A percentile compares a stretch with the other conserved stretches of the same genome.
Evolutionary conservation across 2,329 filamentous ascomycete genomes (phyloP).

Genomic region (Cladophialophora bantiana): DNA sequence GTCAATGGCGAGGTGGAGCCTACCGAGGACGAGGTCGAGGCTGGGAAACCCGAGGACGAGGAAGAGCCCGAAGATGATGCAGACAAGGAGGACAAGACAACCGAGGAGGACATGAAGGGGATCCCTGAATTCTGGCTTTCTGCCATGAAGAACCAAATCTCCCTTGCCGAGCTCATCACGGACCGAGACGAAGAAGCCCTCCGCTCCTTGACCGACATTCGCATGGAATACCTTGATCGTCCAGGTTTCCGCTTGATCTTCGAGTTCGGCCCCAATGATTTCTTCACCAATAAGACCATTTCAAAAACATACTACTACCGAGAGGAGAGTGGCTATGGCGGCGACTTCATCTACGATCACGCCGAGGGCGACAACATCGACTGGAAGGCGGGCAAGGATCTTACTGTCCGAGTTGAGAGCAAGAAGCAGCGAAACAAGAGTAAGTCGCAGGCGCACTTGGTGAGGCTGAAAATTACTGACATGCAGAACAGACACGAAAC

Average conservation of each 20-base stretch:
- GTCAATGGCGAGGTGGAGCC: slow-evolving; percentile 88
- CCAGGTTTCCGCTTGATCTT: slow-evolving; percentile 98
- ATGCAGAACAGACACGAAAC: slow-evolving; percentile 81
- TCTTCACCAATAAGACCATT: slow-evolving; percentile 95
- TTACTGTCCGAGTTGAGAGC: slow-evolving; percentile 94
- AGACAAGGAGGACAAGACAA: slow-evolving; percentile 59
- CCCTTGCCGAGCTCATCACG: slow-evolving; percentile 97
- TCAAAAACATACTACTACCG: slow-evolving; percentile 99
- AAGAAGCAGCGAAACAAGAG: slow-evolving; percentile 99
- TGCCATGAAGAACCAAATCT: slow-evolving; percentile 99
- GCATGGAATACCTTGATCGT: slow-evolving; percentile 99
- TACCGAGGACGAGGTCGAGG: slow-evolving; percentile 82
- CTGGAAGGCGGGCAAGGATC: slow-evolving; percentile 91
- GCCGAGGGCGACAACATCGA: slow-evolving; percentile 98
- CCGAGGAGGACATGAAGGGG: slow-evolving; percentile 67
- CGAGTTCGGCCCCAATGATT: slow-evolving; percentile 93
- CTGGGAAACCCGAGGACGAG: slow-evolving; percentile 81
- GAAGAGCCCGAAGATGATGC: slow-evolving; percentile 66
- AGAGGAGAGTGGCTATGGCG: slow-evolving; percentile 97
- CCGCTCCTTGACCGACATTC: slow-evolving; percentile 87
- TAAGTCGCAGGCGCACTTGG: slow-evolving; percentile 58
- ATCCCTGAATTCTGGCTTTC: slow-evolving; percentile 99
- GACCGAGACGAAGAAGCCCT: slow-evolving; percentile 94
- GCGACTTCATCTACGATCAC: slow-evolving; percentile 99
- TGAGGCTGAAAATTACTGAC: slow-evolving; percentile 33